These are phyloP conservation scores for Starmera caribaea DNA, from an alignment of 805 yeast species.

Conservation along the genomic window DNA sequence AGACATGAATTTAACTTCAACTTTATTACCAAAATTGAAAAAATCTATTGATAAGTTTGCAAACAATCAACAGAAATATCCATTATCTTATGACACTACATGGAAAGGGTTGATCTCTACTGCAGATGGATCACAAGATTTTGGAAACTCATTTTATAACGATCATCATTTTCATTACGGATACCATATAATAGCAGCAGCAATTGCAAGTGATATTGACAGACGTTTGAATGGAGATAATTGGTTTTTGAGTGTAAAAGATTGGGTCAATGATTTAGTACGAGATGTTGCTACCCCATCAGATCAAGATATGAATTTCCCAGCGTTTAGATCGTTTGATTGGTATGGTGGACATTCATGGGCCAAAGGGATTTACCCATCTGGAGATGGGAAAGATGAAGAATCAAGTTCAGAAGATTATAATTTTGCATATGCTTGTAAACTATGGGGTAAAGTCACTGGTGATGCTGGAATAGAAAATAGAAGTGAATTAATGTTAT, in stretches of 20 bases:
- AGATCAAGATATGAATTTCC: conserved; percentile 45
- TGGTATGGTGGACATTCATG: conserved; percentile 75
- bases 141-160: conserved; percentile 62
- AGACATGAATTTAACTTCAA: conserved; percentile 40
- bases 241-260: conserved; percentile 41
- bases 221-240: conserved; percentile 31
- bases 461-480: conserved; percentile 42
- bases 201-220: conserved; percentile 51
- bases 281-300: conserved; percentile 61
- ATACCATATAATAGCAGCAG: conserved; percentile 64
- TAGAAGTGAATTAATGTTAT: conserved; percentile 51
- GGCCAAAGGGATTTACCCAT: conserved; percentile 63
- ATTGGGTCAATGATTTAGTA: conserved; percentile 48
- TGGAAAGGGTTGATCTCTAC: conserved; percentile 76
- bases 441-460: conserved; percentile 51
- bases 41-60: conserved; percentile 62
- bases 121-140: conserved; percentile 53
- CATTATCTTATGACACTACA: conserved; percentile 67
- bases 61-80: conserved; percentile 56
- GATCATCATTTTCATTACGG: conserved; percentile 77
- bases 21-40: conserved; percentile 49
- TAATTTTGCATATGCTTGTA: conserved; percentile 59
- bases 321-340: conserved; percentile 59
- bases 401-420: conserved; percentile 71
- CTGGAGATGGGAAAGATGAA: conserved; percentile 71